These are phyloP conservation scores for Tillandsia fasciculata DNA, from an alignment of 176 grass and related monocot genomes.

Conservation along the genomic window DNA sequence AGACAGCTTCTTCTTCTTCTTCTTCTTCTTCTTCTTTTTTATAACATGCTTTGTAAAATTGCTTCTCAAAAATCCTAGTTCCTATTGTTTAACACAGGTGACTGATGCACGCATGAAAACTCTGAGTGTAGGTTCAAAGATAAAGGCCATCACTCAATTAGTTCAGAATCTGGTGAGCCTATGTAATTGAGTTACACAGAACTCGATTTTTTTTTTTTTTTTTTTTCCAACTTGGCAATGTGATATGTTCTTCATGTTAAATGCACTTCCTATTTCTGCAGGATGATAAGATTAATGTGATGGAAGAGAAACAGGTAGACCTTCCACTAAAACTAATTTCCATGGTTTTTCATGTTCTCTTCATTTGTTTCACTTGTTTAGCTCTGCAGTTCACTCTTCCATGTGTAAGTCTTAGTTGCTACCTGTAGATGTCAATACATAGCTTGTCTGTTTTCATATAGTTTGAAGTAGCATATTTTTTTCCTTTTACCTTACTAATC, in stretches of 20 bases:
- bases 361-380: background rate
- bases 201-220: too few relatives aligned
- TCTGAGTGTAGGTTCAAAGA: slow-evolving; percentile 67
- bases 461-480: too few relatives aligned
- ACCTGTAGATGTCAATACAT: too few relatives aligned
- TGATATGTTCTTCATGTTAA: background rate
- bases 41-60: background rate
- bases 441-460: too few relatives aligned
- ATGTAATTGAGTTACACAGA: background rate
- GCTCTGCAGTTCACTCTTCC: background rate
- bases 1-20: background rate
- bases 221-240: background rate
- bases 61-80: slow-evolving; percentile 21
- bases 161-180: slow-evolving; percentile 71
- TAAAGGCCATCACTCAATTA: slow-evolving; percentile 65
- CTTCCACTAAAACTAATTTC: background rate
- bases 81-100: slow-evolving; percentile 41
- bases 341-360: background rate
- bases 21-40: background rate
- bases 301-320: slow-evolving; percentile 81
- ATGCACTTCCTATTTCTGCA: slow-evolving; percentile 9
- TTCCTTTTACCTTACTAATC: too few relatives aligned
- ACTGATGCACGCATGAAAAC: slow-evolving; percentile 68
- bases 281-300: slow-evolving; percentile 86
- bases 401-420: too few relatives aligned